These are phyloP conservation scores for Tuctoria greenei DNA, from an alignment of 176 grass and related monocot species.

Conservation along the genomic window DNA sequence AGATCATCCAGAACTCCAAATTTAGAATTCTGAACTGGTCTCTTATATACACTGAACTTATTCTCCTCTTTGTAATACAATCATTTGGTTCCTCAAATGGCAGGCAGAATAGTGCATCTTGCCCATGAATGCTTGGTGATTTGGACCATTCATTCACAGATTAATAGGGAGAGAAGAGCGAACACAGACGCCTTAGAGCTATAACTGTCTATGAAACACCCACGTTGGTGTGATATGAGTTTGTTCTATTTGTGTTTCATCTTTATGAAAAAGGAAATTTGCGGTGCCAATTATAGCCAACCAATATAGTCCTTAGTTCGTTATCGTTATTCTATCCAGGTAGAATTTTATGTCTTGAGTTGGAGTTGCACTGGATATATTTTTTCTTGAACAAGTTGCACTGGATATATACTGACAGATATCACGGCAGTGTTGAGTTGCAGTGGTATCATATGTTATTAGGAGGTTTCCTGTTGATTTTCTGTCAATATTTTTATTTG, in stretches of 20 bases:
- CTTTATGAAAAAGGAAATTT: background rate
- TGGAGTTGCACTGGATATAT: background rate
- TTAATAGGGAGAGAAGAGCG: constrained; percentile 24
- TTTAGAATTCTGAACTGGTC: constrained; percentile 17
- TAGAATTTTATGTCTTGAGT: background rate
- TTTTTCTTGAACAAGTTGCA: background rate
- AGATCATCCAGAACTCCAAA: background rate
- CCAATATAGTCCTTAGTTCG: constrained; percentile 17
- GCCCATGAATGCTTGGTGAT: constrained; percentile 18
- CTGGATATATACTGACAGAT: background rate
- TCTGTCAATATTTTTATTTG: background rate
- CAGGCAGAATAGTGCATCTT: constrained; percentile 17
- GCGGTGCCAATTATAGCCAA: background rate
- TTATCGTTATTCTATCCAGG: background rate
- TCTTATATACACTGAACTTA: background rate
- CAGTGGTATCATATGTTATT: constrained; percentile 7
- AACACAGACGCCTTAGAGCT: constrained; percentile 17
- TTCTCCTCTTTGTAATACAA: constrained; percentile 37
- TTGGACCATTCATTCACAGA: background rate
- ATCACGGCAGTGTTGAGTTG: background rate
- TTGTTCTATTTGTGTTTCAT: background rate
- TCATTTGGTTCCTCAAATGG: constrained; percentile 27
- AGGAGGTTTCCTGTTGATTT: constrained; percentile 1
- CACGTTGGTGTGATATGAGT: constrained; percentile 14
- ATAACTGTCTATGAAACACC: constrained; percentile 3